Base-by-base conservation (phyloP, 371 early-diverging fungal species). In the Apophysomyces ossiformis region DNA sequence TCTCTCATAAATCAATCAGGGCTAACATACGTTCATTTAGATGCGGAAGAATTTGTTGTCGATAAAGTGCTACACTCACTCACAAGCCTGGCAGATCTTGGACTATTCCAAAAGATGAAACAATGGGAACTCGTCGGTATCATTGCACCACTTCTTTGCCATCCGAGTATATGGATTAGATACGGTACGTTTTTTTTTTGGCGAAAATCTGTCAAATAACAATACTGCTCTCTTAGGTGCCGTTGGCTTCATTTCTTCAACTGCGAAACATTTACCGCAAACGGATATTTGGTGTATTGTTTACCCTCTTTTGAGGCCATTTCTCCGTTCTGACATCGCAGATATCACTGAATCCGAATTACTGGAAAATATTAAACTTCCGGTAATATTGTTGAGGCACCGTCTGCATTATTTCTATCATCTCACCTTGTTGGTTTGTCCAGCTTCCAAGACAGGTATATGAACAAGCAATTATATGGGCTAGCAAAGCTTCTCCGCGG, bases 31-130 rank as follows among this genome's bases (percentile, higher is more conserved):
- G 13, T 37, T 18, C 32, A 8, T 43, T 15, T 41, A 85, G 98
- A 97, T 73, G 78, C 90, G 9, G 94, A 96, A 64, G 95, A 93
- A 61, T 93, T 92, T 75, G 96, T 96, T 1, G 93, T 95, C 1
- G 95, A 93, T 62, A 93, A 91, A 60, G 97, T 95, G 6, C 73
- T 96, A 5, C 88, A 86, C 63, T 87, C 95, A 3, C 72, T 96
- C 37, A 89, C 93, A 4, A 90, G 92, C 50, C 81, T 97, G 58
- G 87, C 89, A 7, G 93, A 94, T 65, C 83, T 94, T 4, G 93
- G 92, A n/a, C 74, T 96, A 44, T 90, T 97, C 66, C 87, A 89
- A 69, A 94, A 93, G 66, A 82, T 89, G 71, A 88, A 88, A 35
- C 65, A 94, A 8, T 92, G 92, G 85, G 92, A 93, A 62, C 79